phyloP scores from a whole-genome alignment of 805 yeast genomes.

The Yueomyces sinensis region DNA sequence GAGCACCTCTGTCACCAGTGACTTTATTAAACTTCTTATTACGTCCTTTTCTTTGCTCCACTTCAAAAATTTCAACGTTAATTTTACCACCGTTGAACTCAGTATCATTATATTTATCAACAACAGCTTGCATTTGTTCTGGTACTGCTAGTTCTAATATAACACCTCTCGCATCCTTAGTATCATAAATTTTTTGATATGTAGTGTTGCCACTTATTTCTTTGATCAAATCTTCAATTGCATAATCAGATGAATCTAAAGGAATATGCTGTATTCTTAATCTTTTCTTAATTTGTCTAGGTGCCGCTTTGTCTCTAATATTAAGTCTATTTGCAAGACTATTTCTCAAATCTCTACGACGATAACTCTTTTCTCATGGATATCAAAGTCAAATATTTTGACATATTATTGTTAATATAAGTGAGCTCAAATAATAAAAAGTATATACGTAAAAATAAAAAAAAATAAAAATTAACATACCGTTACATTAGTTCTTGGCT shows the following conservation, averaged over 20 bases:
- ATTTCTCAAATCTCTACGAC: conserved; percentile 24
- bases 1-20: not conserved
- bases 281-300: conserved; percentile 8
- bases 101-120: conserved; percentile 12
- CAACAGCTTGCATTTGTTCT: conserved; percentile 11
- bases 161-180: conserved; percentile 18
- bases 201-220: conserved; percentile 12
- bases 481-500: not conserved
- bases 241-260: conserved; percentile 18
- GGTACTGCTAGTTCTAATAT: conserved; percentile 15
- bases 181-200: conserved; percentile 15
- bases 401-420: no score
- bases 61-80: conserved; percentile 13
- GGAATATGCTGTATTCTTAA: conserved; percentile 16
- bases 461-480: not conserved
- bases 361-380: conserved; percentile 16
- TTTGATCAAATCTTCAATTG: conserved; percentile 21
- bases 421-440: no score
- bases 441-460: not conserved
- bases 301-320: conserved; percentile 4
- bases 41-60: not conserved
- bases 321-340: conserved; percentile 17
- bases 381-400: no score
- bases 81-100: conserved; percentile 13
- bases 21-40: not conserved